Base-by-base conservation (phyloP, 768 basidiomycete genomes). In the Cystofilobasidium capitatum region DNA sequence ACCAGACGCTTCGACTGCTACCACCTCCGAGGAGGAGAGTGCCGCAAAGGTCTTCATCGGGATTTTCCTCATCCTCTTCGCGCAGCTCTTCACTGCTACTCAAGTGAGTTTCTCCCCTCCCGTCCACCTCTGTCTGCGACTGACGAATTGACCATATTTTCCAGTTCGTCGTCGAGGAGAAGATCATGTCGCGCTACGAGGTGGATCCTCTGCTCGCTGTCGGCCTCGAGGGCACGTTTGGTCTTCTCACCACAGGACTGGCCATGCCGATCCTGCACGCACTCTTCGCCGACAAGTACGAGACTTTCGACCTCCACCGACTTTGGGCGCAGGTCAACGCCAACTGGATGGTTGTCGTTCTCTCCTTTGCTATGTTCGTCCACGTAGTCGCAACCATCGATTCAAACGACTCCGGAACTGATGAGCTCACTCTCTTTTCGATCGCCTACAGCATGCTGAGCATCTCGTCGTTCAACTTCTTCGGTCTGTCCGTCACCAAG, bases 151-250 rank as follows among this genome's bases (percentile, higher is more conserved):
- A 12, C 9, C 33, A 36, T 62, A 31, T 5, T 20, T 20, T 8
- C 49, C 59, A 54, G 44, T 69, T 72, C n/a, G 93, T 97, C 54
- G 82, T 96, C 20, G 96, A 98, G 81, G 94, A 97, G 79, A 93
- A 89, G 80, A 92, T 98, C 72, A 86, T 98, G 87, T 80, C 84
- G 74, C 83, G 83, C 58, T 93, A 94, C 80, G 81, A 84, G 39
- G 87, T 97, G 45, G 84, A 85, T 55, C 94, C 96, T 17, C 82
- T 98, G 42, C 74, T 76, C 40, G 93, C 94, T 14, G 96, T 98
- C 69, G 92, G 93, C 29, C 89, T 83, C 70, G 96, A 99, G 78
- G 96, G 96, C 49, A 80, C 93, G 69, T 98, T 94, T 74, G 96
- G 96, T 65, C 79, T 86, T 24, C 71, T 88, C 71, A 87, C 89